phyloP scores from a whole-genome alignment of 1,139 yeast genomes.

The Blastobotrys raffinosifermentans region DNA sequence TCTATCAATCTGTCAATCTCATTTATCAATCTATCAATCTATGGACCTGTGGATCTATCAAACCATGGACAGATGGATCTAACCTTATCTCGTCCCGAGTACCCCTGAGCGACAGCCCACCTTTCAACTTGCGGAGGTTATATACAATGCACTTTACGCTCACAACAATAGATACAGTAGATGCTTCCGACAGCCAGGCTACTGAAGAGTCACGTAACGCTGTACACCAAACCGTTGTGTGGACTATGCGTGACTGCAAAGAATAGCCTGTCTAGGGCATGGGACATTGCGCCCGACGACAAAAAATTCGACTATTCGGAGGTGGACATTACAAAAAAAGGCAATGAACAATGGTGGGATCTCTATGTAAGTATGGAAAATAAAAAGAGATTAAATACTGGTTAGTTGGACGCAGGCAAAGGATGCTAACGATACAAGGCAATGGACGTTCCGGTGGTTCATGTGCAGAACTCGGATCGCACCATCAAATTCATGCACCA shows the following conservation, averaged over 20 bases:
- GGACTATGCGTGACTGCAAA: constrained; percentile 74
- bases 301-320: constrained; percentile 37
- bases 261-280: constrained; percentile 41
- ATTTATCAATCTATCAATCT: too few species aligned
- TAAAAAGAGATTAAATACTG: constrained; percentile 1
- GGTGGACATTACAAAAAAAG: constrained; percentile 64
- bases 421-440: constrained; percentile 34
- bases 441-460: constrained; percentile 86
- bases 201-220: constrained; percentile 37
- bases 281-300: constrained; percentile 23
- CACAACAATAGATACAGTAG: too few species aligned
- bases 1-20: too few species aligned
- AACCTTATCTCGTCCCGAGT: too few species aligned
- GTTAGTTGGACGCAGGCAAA: constrained; percentile 1
- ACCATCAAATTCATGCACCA: constrained; percentile 73
- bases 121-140: too few species aligned
- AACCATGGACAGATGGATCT: too few species aligned
- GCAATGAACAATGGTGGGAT: constrained; percentile 71
- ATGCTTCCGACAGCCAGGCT: not conserved
- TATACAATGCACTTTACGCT: too few species aligned
- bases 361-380: constrained; percentile 39
- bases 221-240: constrained; percentile 76
- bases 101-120: too few species aligned
- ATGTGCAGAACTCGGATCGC: constrained; percentile 42
- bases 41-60: too few species aligned